Base-by-base conservation (phyloP, 768 basidiomycete species). In the Leucosporidium creatinivorum region DNA sequence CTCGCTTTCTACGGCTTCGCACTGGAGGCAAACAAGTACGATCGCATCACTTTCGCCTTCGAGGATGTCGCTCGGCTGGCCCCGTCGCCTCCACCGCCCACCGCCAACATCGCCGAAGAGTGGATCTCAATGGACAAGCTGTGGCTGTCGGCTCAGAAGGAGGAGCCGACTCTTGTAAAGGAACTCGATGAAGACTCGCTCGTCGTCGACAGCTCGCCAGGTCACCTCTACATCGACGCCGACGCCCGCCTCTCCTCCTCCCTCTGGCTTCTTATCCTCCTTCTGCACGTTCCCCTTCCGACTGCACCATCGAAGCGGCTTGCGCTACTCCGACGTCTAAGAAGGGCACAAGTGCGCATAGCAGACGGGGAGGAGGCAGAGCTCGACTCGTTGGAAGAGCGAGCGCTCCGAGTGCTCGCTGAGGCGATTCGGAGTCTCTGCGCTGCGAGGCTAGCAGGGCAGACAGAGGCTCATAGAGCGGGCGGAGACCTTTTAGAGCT, bases 1-100 rank as follows among this genome's bases (percentile, higher is more conserved):
- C 79, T 89, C 60, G 80, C 79, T 21, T 84, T 83, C 69, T 90
- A 90, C 76, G 89, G 89, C 0, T 91, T 91, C 75, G 76, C 81
- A 31, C 81, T 90, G n/a, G 86, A 89, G 56, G 84, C 81, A 28
- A 89, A 89, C 75, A 87, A 86, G 58, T 80, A 84, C 68, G 88
- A 89, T 73, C 17, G 6, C 23, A 44, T 72, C 57, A 26, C 36
- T 25, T 60, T 67, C 62, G 10, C n/a, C 21, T 36, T 15, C 23
- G 39, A 48, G 13, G 58, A 63, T 8, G 19, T 51, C 39, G 12
- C 28, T 30, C 39, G 39, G 8, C 39, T 30, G 1, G 21, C 4
- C 4, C 30, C 6, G 8, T 10, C 19, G 12, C 6, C 4, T 0
- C 2, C n/a, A n/a, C n/a, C n/a, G 30, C 25, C 21, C 0, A 4